phyloP scores from a whole-genome alignment of 1,284 basidiomycete species.

The Irpex sp. region DNA sequence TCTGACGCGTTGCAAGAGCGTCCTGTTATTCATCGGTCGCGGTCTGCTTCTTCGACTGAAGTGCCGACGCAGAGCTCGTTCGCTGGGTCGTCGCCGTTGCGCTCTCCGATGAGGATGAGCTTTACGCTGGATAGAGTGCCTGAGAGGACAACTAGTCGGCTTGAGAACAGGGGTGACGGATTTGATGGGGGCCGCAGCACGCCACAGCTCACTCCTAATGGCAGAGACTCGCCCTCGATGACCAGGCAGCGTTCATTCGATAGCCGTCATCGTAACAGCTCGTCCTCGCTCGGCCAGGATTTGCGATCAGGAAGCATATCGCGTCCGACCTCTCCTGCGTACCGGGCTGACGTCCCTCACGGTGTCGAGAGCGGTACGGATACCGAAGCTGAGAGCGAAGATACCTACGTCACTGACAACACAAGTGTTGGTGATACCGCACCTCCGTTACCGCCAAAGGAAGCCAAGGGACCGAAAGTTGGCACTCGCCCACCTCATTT shows the following conservation, averaged over 20 bases:
- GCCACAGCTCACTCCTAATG: too few relatives aligned
- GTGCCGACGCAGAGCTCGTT: slow-evolving; percentile 6
- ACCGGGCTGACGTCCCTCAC: slow-evolving; percentile 64
- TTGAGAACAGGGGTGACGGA: slow-evolving; percentile 17
- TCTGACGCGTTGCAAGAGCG: slow-evolving; percentile 11
- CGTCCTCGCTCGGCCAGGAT: slow-evolving; percentile 18
- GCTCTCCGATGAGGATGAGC: slow-evolving; percentile 18
- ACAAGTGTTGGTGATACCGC: slow-evolving; percentile 21
- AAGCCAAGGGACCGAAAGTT: slow-evolving; percentile 10
- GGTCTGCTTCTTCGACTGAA: slow-evolving; percentile 26
- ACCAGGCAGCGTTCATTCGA: slow-evolving; percentile 23
- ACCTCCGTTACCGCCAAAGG: slow-evolving; percentile 52
- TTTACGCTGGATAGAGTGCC: too few relatives aligned
- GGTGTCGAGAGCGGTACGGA: slow-evolving; percentile 73
- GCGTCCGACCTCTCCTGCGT: slow-evolving; percentile 54
- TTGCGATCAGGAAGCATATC: slow-evolving; percentile 24
- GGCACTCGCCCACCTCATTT: slow-evolving; percentile 18
- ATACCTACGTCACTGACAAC: slow-evolving; percentile 22
- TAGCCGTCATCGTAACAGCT: slow-evolving; percentile 19
- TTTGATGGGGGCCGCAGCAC: slow-evolving; percentile 14
- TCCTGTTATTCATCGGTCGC: slow-evolving; percentile 16
- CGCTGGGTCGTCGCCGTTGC: slow-evolving; percentile 5
- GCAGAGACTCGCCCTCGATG: neutral
- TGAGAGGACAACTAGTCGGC: slow-evolving; percentile 24
- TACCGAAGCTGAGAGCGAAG: slow-evolving; percentile 50